Evolutionary conservation across 176 grass and related monocot species (phyloP).

Genomic region (Urochloa ruziziensis): DNA sequence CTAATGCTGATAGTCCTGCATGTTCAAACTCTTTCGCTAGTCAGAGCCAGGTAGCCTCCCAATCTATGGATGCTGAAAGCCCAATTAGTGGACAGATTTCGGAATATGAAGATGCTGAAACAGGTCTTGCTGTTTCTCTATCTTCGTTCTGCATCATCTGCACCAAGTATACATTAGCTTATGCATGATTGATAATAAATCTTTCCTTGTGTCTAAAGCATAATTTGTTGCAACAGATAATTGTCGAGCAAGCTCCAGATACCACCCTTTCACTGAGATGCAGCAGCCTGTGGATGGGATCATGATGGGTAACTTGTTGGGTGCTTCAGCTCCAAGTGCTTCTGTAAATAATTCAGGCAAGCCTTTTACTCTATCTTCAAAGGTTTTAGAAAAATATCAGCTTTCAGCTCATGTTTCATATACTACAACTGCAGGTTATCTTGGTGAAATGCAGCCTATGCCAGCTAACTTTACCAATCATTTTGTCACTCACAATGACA

Average conservation of each 20-base stretch:
- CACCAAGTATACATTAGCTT: constrained; percentile 50
- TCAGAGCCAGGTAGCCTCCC: constrained; percentile 79
- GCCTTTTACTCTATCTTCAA: constrained; percentile 30
- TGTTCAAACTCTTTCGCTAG: constrained; percentile 89
- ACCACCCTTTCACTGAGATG: constrained; percentile 96
- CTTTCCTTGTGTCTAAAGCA: constrained; percentile 88
- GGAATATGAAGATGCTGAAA: constrained; percentile 98
- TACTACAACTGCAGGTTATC: constrained; percentile 51
- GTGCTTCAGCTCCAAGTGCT: constrained; percentile 39
- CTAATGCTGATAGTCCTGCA: constrained; percentile 67
- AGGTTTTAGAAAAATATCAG: background rate
- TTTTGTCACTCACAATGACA: constrained; percentile 54
- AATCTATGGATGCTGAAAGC: constrained; percentile 84
- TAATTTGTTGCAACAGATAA: constrained; percentile 95
- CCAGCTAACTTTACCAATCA: constrained; percentile 49
- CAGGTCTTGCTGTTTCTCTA: constrained; percentile 79
- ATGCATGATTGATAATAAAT: constrained; percentile 65
- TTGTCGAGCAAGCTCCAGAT: constrained; percentile 87
- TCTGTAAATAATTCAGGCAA: constrained; percentile 73
- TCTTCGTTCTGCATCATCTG: constrained; percentile 63
- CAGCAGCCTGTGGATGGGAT: constrained; percentile 89
- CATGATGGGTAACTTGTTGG: constrained; percentile 58
- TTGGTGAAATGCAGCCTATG: constrained; percentile 49
- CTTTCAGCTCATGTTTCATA: constrained; percentile 34
- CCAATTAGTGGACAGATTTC: constrained; percentile 89